Base-by-base conservation (phyloP, 805 yeast genomes). In the Cyberlindnera misumaiensis region DNA sequence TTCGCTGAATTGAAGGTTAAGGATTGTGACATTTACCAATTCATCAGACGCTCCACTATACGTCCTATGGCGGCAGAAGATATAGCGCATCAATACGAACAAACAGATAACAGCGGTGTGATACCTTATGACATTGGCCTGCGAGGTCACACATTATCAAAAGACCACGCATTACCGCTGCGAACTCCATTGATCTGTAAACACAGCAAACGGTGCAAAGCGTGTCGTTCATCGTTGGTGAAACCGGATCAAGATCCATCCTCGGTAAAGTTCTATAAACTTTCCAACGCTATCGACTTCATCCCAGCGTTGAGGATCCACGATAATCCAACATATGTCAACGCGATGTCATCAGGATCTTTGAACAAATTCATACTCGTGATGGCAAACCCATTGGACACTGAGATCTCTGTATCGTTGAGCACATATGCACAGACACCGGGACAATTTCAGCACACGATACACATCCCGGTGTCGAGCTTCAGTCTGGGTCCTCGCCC, bases 191-290 rank as follows among this genome's bases (percentile, higher is more conserved):
- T 56, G 4, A 13, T 40, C 32, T 43, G 53, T 2, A 56, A 55
- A 35, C 37, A 40, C 9, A 44, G 56, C 9, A 51, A 49, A 30
- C 32, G 57, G 3, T 56, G 60, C 32, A 56, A 56, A 39, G 48
- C 56, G 5, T 56, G 60, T 31, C 48, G 60, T 7, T 34, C 46
- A 2, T 44, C 48, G 5, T 27, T 56, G 13, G 48, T 53, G 51
- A 55, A 55, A 34, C 60, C 60, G 11, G 60, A 56, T 20, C 22
- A 35, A 2, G 55, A 48, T 11, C 46, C 53, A 11, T 11, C 35
- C 3, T 53, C 58, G 3, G 45, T 44, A 3, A 56, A 52, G 32
- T 56, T 56, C 33, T 55, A 55, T 36, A 55, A 52, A 30, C 34
- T 55, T 13, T 46, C 55, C 5, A 52, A 51, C 32, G 59, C 59